Conservation (phyloP, 805 yeast species). For the Saccharomycopsis fermentans region DNA sequence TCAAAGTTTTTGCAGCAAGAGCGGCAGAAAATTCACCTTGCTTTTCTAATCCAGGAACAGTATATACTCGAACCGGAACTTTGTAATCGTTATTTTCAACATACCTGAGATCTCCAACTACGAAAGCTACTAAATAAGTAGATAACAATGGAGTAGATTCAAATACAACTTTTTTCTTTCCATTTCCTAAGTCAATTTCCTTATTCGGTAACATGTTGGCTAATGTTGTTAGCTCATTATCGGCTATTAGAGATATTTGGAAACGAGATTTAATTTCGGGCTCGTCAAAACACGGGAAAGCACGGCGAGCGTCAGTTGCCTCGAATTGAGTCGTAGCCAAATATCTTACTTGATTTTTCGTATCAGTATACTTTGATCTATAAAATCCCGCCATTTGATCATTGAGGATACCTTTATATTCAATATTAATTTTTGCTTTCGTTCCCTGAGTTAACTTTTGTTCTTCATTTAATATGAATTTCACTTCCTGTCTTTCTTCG, state of each 20-base stretch:
- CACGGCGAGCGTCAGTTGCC: conserved; percentile 78
- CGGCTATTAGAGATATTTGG: conserved; percentile 51
- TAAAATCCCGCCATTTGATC: conserved; percentile 80
- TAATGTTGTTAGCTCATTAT: conserved; percentile 44
- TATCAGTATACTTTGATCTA: conserved; percentile 50
- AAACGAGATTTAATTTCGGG: conserved; percentile 72
- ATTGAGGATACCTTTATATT: conserved; percentile 55
- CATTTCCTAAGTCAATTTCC: conserved; percentile 34
- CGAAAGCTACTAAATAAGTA: conserved; percentile 73
- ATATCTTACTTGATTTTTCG: conserved; percentile 52
- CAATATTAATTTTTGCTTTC: conserved; percentile 36
- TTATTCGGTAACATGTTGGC: conserved; percentile 60
- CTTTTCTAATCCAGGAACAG: conserved; percentile 67
- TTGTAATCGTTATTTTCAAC: conserved; percentile 56
- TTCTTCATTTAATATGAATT: conserved; percentile 42
- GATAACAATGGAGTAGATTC: conserved; percentile 77
- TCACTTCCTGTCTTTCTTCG: conserved; percentile 52
- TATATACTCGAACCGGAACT: conserved; percentile 71
- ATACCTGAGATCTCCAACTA: conserved; percentile 69
- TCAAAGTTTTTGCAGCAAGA: conserved; percentile 64
- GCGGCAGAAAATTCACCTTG: conserved; percentile 67
- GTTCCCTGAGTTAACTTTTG: conserved; percentile 26
- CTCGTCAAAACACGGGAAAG: conserved; percentile 81
- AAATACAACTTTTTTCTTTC: conserved; percentile 50
- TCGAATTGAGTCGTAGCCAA: conserved; percentile 82